phyloP scores from a whole-genome alignment of 495 filamentous ascomycete species.

The Lepraria neglecta region DNA sequence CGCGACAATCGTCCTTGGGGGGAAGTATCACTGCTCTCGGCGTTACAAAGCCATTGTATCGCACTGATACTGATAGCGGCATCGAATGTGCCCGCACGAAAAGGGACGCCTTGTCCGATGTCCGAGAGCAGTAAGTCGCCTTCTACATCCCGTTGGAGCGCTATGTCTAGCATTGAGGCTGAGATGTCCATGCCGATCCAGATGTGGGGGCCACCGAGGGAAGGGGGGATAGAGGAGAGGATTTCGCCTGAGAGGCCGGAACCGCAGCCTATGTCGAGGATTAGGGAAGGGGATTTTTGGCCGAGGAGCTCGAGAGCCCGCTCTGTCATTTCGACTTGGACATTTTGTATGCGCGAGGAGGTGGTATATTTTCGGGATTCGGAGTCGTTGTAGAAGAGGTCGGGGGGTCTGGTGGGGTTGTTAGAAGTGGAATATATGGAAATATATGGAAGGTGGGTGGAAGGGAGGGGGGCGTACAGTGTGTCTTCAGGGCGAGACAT shows the following conservation, averaged over 20 bases:
- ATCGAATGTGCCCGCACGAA: slow-evolving; percentile 87
- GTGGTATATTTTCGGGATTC: slow-evolving; percentile 98
- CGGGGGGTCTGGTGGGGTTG: slow-evolving; percentile 61
- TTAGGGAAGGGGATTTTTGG: slow-evolving; percentile 70
- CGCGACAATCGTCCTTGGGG: slow-evolving; percentile 66
- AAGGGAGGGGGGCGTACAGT: slow-evolving; percentile 50
- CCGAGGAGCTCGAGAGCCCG: slow-evolving; percentile 86
- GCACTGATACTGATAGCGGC: slow-evolving; percentile 91
- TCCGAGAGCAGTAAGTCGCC: slow-evolving; percentile 89
- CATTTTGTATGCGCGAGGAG: slow-evolving; percentile 85
- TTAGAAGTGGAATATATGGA: not conserved
- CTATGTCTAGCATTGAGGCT: slow-evolving; percentile 87
- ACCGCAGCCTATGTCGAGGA: slow-evolving; percentile 94
- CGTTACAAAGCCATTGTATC: slow-evolving; percentile 97
- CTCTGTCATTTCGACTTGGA: slow-evolving; percentile 89
- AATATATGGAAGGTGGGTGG: not conserved
- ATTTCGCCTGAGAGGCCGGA: slow-evolving; percentile 93
- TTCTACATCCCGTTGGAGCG: slow-evolving; percentile 83
- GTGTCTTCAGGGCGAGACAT: slow-evolving; percentile 97
- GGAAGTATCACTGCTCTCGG: slow-evolving; percentile 76
- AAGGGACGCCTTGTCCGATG: slow-evolving; percentile 91
- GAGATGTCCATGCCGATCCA: slow-evolving; percentile 96
- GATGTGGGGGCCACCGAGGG: slow-evolving; percentile 76
- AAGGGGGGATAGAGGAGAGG: slow-evolving; percentile 56
- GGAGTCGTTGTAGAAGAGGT: slow-evolving; percentile 93